Evolutionary conservation across 345 rosid species (phyloP), one percentile per base, ranked within the genome.

Genomic region (Gossypium rotundifolium): DNA sequence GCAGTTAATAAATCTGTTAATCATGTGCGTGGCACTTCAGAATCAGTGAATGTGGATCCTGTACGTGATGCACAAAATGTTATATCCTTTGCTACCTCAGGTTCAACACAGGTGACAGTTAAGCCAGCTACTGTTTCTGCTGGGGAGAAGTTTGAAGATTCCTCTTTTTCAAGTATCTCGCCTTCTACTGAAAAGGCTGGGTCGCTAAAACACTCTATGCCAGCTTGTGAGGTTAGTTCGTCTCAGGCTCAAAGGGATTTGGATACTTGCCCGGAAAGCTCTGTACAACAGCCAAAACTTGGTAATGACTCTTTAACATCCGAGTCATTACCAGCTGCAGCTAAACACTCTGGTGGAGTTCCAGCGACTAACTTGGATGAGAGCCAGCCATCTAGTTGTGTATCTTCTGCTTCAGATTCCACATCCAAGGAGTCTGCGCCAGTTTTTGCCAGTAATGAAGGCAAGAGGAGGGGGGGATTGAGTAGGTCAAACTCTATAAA

Each of bases 401-500:
- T 63, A 23, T 48, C 76, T 16, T 16, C 81, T 76, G 51, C 74
- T 70, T 45, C 80, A 18, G 53, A 74, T 75, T 81, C 70, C 48
- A 76, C 72, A 2, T 59, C 81, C 61, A 87, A 82, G 79, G 85
- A 81, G 64, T 64, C 84, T 58, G 14, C 20, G 45, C 60, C 75
- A 14, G 71, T 58, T 29, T 48, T 18, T 44, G 23, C 78, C 51
- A 79, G 65, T 63, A 55, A 66, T 73, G 93, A 86, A 27, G 82
- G 59, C 23, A 33, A 33, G 40, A 75, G 69, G 65, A 84, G 20
- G 71, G 86, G 84, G 65, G 71, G 53, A 71, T 70, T 85, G 81
- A 77, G 83, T 77, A 73, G 86, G 77, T 85, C 88, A 45, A 88
- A 83, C 76, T 85, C 91, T 72, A 82, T 81, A 3, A 85, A 88